Evolutionary conservation across 345 rosid species (phyloP).

Genomic region (Odontarrhena argentea): DNA sequence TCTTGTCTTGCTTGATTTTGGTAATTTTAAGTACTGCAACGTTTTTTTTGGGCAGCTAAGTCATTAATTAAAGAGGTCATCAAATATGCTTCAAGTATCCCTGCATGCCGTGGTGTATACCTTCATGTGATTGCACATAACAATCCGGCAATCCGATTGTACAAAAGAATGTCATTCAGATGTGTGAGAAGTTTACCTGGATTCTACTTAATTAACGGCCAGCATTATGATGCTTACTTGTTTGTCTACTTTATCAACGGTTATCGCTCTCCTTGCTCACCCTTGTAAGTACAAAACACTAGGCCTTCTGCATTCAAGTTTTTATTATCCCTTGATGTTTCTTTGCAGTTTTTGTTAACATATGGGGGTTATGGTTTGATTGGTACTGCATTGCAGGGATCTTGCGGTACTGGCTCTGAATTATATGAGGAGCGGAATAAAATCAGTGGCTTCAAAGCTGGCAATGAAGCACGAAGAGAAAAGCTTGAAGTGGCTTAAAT

Average conservation of each 20-base stretch:
- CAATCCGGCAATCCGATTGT: slow-evolving; percentile 78
- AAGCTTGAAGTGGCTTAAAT: slow-evolving; percentile 57
- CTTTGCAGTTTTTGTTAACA: slow-evolving; percentile 10
- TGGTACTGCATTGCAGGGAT: slow-evolving; percentile 51
- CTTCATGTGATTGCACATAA: slow-evolving; percentile 95
- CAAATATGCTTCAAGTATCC: slow-evolving; percentile 68
- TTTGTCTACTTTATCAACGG: slow-evolving; percentile 85
- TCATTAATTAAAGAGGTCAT: slow-evolving; percentile 76
- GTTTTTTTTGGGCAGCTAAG: slow-evolving; percentile 53
- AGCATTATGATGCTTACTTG: slow-evolving; percentile 80
- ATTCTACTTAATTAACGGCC: slow-evolving; percentile 77
- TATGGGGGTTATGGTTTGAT: slow-evolving; percentile 24
- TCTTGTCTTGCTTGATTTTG: slow-evolving; percentile 31
- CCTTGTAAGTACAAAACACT: slow-evolving; percentile 59
- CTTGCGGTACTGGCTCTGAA: slow-evolving; percentile 47
- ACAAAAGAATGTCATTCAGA: slow-evolving; percentile 86
- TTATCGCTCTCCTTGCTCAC: slow-evolving; percentile 86
- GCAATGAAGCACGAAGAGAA: slow-evolving; percentile 55
- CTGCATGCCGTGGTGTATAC: slow-evolving; percentile 77
- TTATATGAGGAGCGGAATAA: slow-evolving; percentile 62
- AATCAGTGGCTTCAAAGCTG: slow-evolving; percentile 55
- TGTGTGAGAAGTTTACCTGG: slow-evolving; percentile 70
- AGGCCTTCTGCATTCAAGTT: slow-evolving; percentile 1
- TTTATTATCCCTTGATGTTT: no score
- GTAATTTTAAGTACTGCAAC: slow-evolving; percentile 9